These are phyloP conservation scores for Amesomyces nigricolor DNA, from an alignment of 2,329 filamentous ascomycete genomes.

Conservation along the genomic window DNA sequence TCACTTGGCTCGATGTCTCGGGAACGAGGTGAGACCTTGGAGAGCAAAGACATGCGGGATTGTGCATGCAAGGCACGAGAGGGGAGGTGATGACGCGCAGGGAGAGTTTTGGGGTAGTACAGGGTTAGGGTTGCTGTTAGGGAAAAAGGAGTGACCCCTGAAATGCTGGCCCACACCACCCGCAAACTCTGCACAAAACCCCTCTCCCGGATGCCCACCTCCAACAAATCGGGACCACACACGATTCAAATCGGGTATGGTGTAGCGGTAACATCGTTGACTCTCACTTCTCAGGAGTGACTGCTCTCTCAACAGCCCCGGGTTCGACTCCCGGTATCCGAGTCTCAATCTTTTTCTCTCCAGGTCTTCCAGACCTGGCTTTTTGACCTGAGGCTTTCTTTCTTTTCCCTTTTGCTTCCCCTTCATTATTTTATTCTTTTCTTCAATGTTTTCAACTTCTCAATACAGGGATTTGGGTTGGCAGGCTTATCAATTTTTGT, in stretches of 20 bases:
- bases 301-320: constrained; percentile 18
- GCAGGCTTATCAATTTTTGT: too few species aligned
- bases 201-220: neutral
- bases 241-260: constrained; percentile 17
- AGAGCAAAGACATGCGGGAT: too few species aligned
- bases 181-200: constrained; percentile 3
- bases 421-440: too few species aligned
- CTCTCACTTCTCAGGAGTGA: constrained; percentile 17
- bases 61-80: too few species aligned
- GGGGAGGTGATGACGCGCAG: neutral
- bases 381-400: neutral
- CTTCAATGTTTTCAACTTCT: too few species aligned
- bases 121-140: neutral
- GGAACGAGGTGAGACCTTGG: neutral
- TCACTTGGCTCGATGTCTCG: neutral
- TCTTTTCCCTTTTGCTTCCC: neutral
- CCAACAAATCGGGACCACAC: constrained; percentile 5
- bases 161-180: neutral
- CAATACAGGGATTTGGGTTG: too few species aligned
- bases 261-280: constrained; percentile 20
- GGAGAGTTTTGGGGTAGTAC: neutral
- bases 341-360: constrained; percentile 2
- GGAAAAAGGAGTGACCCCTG: too few species aligned
- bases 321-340: constrained; percentile 22
- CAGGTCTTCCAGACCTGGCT: too few species aligned